Evolutionary conservation across 305 asterid species (phyloP), one percentile per base, ranked within the genome.

Genomic region (Fraxinus sp.): DNA sequence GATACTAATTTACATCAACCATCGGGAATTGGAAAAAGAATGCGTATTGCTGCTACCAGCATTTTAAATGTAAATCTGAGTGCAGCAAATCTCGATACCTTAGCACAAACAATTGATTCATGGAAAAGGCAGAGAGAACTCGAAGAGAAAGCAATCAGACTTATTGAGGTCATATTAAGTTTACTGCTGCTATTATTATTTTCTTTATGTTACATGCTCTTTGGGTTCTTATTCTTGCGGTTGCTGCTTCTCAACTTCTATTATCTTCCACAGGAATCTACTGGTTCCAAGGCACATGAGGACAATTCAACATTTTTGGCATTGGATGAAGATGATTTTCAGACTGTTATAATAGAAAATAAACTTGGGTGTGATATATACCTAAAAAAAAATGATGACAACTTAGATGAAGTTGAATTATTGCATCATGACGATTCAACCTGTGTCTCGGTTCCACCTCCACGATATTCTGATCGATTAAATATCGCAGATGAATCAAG

Each of bases 71-170:
- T 95, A 80, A 97, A 95, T 87, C 84, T 97, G 80, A 97, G 94
- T 91, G 92, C 97, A 16, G 97, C 98, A 84, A 97, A 90, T 91
- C 73, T 95, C 83, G 97, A 91, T 85, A 93, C 96, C 39, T 90
- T 93, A 73, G 93, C 92, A 59, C 97, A 95, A 85, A 85, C 97
- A 78, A 83, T 92, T 79, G 91, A 90, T 90, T 97, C 99, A 35
- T 97, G 98, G 98, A 88, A 92, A 88, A 92, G 90, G 83, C 99
- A 91, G 87, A 92, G 96, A 91, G 98, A 93, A 89, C 90, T 97
- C 78, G 98, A 97, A 90, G 87, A 95, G 88, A 97, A 92, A 89
- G 98, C 98, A 81, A 85, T 92, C 87, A 91, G 89, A 87, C 86
- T 87, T 33, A 79, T 86, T 86, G 95, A 93, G 99, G 99, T 95